These are phyloP conservation scores for Rhodotorula sp. DNA, from an alignment of 1,284 basidiomycete genomes.

Conservation along the genomic window DNA sequence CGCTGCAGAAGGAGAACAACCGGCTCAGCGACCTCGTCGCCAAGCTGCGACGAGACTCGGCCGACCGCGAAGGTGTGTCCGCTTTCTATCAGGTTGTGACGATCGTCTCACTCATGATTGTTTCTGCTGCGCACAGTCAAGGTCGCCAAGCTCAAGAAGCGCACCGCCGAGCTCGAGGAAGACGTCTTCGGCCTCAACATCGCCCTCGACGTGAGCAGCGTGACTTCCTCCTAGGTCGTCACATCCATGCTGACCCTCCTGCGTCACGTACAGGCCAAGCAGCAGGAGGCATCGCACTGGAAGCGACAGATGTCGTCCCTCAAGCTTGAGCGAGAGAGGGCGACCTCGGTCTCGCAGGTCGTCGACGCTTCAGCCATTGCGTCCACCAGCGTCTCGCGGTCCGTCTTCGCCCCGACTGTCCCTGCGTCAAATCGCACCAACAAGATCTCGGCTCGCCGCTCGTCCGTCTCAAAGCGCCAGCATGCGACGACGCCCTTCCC, in stretches of 20 bases:
- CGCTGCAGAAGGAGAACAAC: conserved; percentile 16
- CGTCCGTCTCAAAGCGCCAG: background rate
- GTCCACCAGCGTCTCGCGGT: background rate
- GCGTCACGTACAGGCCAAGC: conserved; percentile 23
- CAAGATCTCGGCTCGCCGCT: background rate
- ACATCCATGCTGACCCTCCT: background rate
- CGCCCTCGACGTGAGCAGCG: conserved; percentile 29
- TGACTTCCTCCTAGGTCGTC: no score
- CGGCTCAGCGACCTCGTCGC: conserved; percentile 12
- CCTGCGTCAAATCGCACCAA: background rate
- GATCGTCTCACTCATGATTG: background rate
- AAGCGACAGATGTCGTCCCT: conserved; percentile 33
- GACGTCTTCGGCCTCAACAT: conserved; percentile 39
- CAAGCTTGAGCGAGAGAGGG: conserved; percentile 17
- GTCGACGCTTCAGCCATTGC: background rate
- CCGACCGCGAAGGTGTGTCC: conserved; percentile 32
- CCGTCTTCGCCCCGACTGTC: background rate
- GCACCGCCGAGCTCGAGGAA: conserved; percentile 30
- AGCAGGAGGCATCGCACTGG: conserved; percentile 35
- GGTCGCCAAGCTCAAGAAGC: conserved; percentile 33
- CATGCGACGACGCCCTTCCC: conserved; percentile 9
- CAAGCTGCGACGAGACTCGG: conserved; percentile 30
- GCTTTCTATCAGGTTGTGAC: background rate
- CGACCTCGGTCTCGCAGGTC: background rate
- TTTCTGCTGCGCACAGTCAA: conserved; percentile 12